These are phyloP conservation scores for Leccinum laetum DNA, from an alignment of 1,284 basidiomycete genomes.

Conservation along the genomic window DNA sequence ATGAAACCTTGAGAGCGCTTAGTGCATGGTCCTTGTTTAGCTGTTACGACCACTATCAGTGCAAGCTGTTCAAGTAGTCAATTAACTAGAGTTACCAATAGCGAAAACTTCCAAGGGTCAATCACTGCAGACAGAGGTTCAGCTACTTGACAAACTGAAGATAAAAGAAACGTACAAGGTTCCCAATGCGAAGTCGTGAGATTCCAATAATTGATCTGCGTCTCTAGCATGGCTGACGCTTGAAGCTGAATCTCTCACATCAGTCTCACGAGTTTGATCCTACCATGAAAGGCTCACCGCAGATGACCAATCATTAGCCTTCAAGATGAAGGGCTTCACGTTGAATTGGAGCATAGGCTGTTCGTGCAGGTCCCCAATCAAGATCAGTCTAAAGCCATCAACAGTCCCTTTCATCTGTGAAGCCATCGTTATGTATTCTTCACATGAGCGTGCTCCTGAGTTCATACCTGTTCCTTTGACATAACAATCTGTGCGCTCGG, in stretches of 20 bases:
- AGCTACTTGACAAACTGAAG: neutral
- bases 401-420: conserved; percentile 77
- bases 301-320: conserved; percentile 92
- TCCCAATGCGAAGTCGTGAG: conserved; percentile 99
- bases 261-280: conserved; percentile 5
- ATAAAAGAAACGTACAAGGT: conserved; percentile 57
- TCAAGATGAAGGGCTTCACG: conserved; percentile 83
- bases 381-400: conserved; percentile 90
- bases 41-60: conserved; percentile 36
- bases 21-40: conserved; percentile 51
- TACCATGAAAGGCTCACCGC: conserved; percentile 54
- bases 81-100: conserved; percentile 50
- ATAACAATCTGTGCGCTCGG: conserved; percentile 66
- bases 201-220: conserved; percentile 96
- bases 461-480: conserved; percentile 76
- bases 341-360: conserved; percentile 92
- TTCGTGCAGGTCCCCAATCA: conserved; percentile 96
- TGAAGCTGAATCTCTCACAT: conserved; percentile 56
- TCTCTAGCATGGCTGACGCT: conserved; percentile 78
- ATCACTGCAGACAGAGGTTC: conserved; percentile 57
- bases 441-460: neutral
- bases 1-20: conserved; percentile 58
- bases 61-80: neutral
- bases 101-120: conserved; percentile 93
- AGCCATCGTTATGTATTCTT: conserved; percentile 1